A percentile compares a stretch with the other conserved stretches of the same genome.
Conservation (phyloP, 495 filamentous ascomycete genomes). For the Xylaria curta region DNA sequence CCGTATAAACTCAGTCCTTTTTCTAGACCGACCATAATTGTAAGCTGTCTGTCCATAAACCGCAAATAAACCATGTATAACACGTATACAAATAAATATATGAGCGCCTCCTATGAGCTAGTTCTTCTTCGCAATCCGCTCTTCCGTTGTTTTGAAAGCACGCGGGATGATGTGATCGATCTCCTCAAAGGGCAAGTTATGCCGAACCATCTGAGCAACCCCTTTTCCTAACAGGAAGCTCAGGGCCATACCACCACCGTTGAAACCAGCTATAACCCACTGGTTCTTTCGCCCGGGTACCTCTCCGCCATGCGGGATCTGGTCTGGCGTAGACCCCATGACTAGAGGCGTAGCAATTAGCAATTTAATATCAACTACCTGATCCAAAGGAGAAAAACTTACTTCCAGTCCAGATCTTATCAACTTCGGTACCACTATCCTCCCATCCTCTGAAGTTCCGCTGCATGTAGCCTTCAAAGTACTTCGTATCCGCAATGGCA, state of each 20-base stretch:
- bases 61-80: no score
- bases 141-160: constrained; percentile 48
- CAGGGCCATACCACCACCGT: constrained; percentile 62
- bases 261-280: constrained; percentile 59
- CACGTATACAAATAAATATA: no score
- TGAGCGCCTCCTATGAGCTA: neutral
- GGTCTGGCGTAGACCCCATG: constrained; percentile 55
- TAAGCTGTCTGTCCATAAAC: no score
- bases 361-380: no score
- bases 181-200: constrained; percentile 45
- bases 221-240: constrained; percentile 52
- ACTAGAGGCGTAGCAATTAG: constrained; percentile 28
- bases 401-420: constrained; percentile 58
- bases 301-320: constrained; percentile 55
- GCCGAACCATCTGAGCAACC: constrained; percentile 54
- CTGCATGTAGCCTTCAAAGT: constrained; percentile 60
- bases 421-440: constrained; percentile 47
- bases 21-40: no score
- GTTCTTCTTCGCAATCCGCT: constrained; percentile 25
- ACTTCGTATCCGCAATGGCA: constrained; percentile 35
- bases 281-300: constrained; percentile 51
- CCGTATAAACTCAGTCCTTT: no score
- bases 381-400: constrained; percentile 9
- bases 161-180: constrained; percentile 40
- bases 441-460: constrained; percentile 52